Evolutionary conservation across 2,329 filamentous ascomycete species (phyloP), one percentile per base, ranked within the genome.

Genomic region (Clonostachys sp.): DNA sequence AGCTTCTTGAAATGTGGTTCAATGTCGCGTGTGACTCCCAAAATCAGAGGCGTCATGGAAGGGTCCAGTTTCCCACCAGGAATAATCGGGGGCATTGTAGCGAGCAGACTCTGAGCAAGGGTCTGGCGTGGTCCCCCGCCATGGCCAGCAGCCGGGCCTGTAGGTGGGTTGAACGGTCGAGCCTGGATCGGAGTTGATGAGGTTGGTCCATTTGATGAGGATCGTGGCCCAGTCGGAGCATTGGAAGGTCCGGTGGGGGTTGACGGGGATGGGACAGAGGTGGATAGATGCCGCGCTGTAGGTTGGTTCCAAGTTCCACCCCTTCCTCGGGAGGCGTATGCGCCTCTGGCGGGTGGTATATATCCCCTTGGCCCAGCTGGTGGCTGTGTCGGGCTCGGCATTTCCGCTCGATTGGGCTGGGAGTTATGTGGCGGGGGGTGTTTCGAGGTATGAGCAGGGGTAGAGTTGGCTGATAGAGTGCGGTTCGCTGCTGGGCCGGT

Each of bases 331-430:
- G 66, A 52, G 18, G 62, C 53, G 49, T 71, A 80, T 3, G 72
- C 66, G 40, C 75, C 72, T 44, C 73, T 67, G 10, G 58, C 51
- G 5, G 73, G 60, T 6, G 74, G 61, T 3, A 76, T 67, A 51
- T 80, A 81, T 34, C 77, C 77, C 52, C 78, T 68, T 4, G 78
- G 78, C 1, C 78, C 78, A 6, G 77, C 67, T 9, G 78, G 78
- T 1, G 77, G 76, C 16, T 70, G 68, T 1, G 72, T 71, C 8
- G 75, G 74, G 50, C 71, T 77, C 6, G 8, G 65, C 65, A 16
- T 71, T 73, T 16, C 68, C 57, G 24, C 68, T 61, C 38, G 61
- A 59, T 8, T 63, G 60, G 35, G 66, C 63, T 38, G 64, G 65
- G 6, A 63, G 56, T 43, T 61, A 64, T 44, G 66, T 62, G 7